Evolutionary conservation across 495 filamentous ascomycete genomes (phyloP).

Genomic region (Podospora conica): DNA sequence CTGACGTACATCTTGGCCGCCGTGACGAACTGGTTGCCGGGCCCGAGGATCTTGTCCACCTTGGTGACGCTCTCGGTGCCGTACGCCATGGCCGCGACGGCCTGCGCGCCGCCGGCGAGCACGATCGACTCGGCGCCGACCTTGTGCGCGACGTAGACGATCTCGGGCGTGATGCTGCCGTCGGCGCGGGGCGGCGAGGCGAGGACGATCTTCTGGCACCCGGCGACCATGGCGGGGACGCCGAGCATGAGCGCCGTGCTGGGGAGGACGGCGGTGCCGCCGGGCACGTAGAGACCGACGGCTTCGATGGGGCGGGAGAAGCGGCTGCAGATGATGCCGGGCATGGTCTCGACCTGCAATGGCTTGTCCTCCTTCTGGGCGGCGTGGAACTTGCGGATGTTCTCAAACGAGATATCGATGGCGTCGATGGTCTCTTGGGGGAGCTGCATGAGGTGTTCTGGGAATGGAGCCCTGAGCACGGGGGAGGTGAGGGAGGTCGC

Average conservation of each 20-base stretch:
- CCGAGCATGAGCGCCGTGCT: constrained; percentile 97
- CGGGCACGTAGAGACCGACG: constrained; percentile 91
- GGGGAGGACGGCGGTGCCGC: constrained; percentile 90
- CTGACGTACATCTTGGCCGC: constrained; percentile 96
- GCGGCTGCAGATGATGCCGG: constrained; percentile 87
- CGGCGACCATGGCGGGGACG: constrained; percentile 93
- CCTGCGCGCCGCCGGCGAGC: constrained; percentile 90
- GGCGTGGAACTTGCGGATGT: constrained; percentile 88
- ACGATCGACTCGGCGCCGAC: constrained; percentile 93
- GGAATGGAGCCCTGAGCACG: constrained; percentile 83
- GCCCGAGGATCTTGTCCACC: constrained; percentile 97
- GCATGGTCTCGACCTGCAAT: constrained; percentile 90
- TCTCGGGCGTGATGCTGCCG: constrained; percentile 88
- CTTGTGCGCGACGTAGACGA: constrained; percentile 97
- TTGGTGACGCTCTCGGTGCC: constrained; percentile 81
- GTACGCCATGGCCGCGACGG: constrained; percentile 84
- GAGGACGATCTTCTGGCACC: constrained; percentile 91
- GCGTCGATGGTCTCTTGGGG: constrained; percentile 74
- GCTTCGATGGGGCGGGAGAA: constrained; percentile 90
- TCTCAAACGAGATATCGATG: constrained; percentile 89
- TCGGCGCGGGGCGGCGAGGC: constrained; percentile 87
- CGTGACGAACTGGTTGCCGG: constrained; percentile 97
- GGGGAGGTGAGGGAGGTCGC: constrained; percentile 83
- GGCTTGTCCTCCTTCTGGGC: constrained; percentile 78
- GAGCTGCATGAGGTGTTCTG: constrained; percentile 75